Evolutionary conservation across 2,329 filamentous ascomycete genomes (phyloP).

Genomic region (Balansia obtecta): DNA sequence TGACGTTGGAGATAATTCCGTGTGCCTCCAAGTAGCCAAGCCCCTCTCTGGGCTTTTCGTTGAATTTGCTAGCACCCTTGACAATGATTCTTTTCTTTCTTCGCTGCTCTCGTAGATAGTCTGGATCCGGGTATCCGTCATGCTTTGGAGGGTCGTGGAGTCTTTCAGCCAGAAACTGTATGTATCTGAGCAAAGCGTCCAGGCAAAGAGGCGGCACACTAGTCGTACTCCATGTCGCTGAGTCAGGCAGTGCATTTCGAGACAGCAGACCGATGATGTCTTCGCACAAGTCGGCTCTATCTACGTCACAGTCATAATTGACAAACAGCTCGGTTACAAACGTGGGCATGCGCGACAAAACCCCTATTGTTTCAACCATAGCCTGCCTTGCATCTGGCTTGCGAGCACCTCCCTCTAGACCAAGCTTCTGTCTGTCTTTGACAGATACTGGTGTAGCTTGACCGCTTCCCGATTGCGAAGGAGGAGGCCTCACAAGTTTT

Average conservation of each 20-base stretch:
- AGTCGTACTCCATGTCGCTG: constrained; percentile 96
- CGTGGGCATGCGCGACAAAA: constrained; percentile 80
- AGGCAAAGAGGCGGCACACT: constrained; percentile 92
- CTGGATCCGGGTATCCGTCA: constrained; percentile 55
- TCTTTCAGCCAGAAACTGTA: constrained; percentile 84
- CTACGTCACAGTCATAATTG: constrained; percentile 94
- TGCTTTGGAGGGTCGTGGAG: constrained; percentile 55
- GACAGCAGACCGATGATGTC: constrained; percentile 90
- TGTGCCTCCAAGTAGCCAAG: constrained; percentile 76
- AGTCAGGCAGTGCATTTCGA: constrained; percentile 90
- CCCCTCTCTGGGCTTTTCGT: constrained; percentile 83
- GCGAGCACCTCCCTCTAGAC: constrained; percentile 78
- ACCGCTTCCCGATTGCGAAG: constrained; percentile 65
- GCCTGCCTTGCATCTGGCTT: constrained; percentile 94
- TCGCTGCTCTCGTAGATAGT: constrained; percentile 56
- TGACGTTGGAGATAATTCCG: constrained; percentile 68
- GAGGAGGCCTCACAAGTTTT: constrained; percentile 66
- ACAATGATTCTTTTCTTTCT: constrained; percentile 80
- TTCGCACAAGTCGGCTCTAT: constrained; percentile 83
- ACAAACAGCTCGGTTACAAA: constrained; percentile 94
- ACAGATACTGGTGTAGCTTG: constrained; percentile 82
- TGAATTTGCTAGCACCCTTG: constrained; percentile 80
- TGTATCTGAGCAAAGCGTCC: constrained; percentile 79
- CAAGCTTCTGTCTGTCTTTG: constrained; percentile 83
- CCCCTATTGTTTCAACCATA: constrained; percentile 95